These are phyloP conservation scores for Ceratopteris richardii DNA, from an alignment of 75 land plant species.

Conservation along the genomic window DNA sequence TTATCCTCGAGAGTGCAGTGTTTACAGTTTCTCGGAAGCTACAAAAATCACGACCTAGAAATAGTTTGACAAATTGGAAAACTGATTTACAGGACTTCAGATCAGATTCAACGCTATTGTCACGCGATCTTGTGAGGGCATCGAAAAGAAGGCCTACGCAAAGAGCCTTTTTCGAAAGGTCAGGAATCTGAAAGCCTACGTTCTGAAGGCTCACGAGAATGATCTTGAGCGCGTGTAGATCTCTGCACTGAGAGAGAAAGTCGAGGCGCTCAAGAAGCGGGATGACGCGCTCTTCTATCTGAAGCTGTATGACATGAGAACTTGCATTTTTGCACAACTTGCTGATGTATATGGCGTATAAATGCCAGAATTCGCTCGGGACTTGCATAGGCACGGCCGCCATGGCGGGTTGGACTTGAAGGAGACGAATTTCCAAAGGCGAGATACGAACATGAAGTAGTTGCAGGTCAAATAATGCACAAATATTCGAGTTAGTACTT, in stretches of 20 bases:
- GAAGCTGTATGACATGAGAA: not conserved
- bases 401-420: too few species aligned
- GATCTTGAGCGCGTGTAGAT: slow-evolving; percentile 4
- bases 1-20: not conserved
- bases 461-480: too few species aligned
- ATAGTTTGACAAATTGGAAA: slow-evolving; percentile 13
- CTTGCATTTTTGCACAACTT: not conserved
- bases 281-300: slow-evolving; percentile 9
- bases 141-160: not conserved
- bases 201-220: slow-evolving; percentile 7
- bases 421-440: too few species aligned
- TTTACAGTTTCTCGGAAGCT: slow-evolving; percentile 9
- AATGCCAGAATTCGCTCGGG: slow-evolving; percentile 1
- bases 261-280: slow-evolving; percentile 17
- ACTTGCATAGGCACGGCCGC: too few species aligned
- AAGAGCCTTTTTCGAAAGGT: slow-evolving; percentile 4
- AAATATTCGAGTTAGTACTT: too few species aligned
- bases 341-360: not conserved
- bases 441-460: too few species aligned
- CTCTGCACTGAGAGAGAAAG: slow-evolving; percentile 17
- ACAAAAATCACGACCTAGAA: slow-evolving; percentile 7
- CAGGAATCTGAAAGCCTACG: slow-evolving; percentile 11
- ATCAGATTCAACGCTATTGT: not conserved
- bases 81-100: not conserved
- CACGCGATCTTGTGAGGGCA: not conserved